Evolutionary conservation across 148 eudicot species (phyloP), one percentile per base, ranked within the genome.

Genomic region (Rhododendron mucronatum): DNA sequence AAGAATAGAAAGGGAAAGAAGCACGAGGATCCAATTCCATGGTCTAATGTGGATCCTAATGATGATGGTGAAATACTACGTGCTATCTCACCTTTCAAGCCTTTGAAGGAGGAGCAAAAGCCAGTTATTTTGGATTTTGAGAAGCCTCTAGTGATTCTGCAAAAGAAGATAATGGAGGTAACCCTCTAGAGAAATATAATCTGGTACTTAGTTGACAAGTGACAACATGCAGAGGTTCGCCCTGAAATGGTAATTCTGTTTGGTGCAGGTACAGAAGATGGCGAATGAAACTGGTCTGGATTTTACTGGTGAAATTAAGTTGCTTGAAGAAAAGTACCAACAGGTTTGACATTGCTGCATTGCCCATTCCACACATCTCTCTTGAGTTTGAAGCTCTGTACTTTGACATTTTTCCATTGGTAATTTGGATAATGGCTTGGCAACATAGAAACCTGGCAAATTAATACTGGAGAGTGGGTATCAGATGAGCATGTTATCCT

Each of bases 271-370:
- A n/a, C 92, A 93, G 87, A 95, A 91, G 88, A 96, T 95, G 97
- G 98, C 97, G 1, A 94, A 92, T 59, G 98, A 96, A 88, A 96
- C 97, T 45, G 99, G 99, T 82, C 89, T 96, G 81, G 98, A 96
- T 86, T 94, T 95, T 91, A 93, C 88, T 77, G 94, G 93, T 86
- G 96, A 95, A 86, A 94, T 96, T 79, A 88, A 89, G 45, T 83
- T 88, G 33, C 89, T 95, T 53, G 99, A 96, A 89, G 92, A 91
- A 23, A 94, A 95, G 83, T 94, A 95, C 87, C 93, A 95, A 77
- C 90, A 96, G 98, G 98, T 95, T 77, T 79, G 45, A 23, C 47
- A 74, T 51, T 74, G n/a, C 33, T 39, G 4, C 67, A 51, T 51
- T 35, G 37, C 48, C 28, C 78, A 14, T 6, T 21, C 33, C 9